Evolutionary conservation across 257 asterid species (phyloP), one percentile per base, ranked within the genome.

Genomic region (Paulownia fortunei): DNA sequence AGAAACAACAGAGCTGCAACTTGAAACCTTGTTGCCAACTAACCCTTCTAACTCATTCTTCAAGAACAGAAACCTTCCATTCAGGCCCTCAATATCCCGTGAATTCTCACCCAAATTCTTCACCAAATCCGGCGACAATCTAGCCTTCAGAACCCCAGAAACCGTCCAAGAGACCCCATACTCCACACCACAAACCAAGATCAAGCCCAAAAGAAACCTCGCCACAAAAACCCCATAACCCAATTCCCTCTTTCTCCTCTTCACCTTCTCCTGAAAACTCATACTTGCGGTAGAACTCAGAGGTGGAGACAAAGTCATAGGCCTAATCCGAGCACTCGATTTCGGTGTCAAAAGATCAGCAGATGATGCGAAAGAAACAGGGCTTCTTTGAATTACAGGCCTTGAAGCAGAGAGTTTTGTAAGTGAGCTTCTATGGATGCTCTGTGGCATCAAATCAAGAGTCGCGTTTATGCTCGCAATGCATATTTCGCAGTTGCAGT

Each of bases 401-500:
- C 82, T 87, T 1, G 90, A 59, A 49, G 74, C 73, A 4, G 94
- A 88, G 62, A 47, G 42, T 32, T 84, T 90, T 0, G 93, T 81
- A 39, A 84, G 77, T 0, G 97, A 82, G 80, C 88, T 88, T 77
- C 86, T 81, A 7, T 73, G 79, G 46, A 61, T 55, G 64, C 87
- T 89, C 16, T 73, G 81, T 0, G 92, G 91, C 81, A 91, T 88
- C 85, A 94, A 87, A 86, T 95, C 98, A 13, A 86, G 97, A 19
- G 97, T 90, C 6, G 99, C 96, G 32, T 91, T 89, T 54, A 93
- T 86, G 89, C 98, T 91, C 4, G 88, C 97, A 2, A 93, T 82
- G 82, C 98, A 95, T 5, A 93, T 95, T 12, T 88, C 86, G 79
- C 98, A 95, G 64, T 54, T 78, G 84, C 99, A 95, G 9, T 92